A percentile compares a stretch with the other conserved stretches of the same genome.
Evolutionary conservation across 129 eudicot genomes (phyloP).

Genomic region (Smallanthus sonchifolius): DNA sequence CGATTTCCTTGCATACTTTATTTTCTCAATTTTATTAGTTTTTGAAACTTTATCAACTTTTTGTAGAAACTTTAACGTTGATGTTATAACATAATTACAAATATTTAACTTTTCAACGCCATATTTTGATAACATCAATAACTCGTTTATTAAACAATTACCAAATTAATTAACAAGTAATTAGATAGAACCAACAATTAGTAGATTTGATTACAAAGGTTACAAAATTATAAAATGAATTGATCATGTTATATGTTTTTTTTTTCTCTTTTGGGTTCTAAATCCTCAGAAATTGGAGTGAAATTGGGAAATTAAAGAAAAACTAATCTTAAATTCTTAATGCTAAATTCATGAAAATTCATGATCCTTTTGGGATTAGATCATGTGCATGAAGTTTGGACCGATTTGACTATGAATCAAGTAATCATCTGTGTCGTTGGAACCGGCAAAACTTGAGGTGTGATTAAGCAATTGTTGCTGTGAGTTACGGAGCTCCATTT

Average conservation of each 20-base stretch:
- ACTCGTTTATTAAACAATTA: not conserved
- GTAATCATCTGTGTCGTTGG: constrained; percentile 50
- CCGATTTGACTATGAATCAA: constrained; percentile 59
- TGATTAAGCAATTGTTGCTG: constrained; percentile 52
- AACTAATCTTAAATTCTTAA: not conserved
- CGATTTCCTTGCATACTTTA: no score
- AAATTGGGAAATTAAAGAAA: not conserved
- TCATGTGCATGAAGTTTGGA: constrained; percentile 54
- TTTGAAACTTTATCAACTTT: no score
- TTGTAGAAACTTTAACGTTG: no score
- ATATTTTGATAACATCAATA: not conserved
- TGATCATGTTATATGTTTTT: constrained; percentile 30
- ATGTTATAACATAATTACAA: no score
- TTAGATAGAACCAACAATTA: constrained; percentile 22
- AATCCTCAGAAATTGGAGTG: constrained; percentile 15
- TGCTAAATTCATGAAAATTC: not conserved
- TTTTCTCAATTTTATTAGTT: no score
- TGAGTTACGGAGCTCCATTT: constrained; percentile 57
- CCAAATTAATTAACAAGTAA: not conserved
- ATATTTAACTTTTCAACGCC: constrained; percentile 23
- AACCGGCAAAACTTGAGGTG: constrained; percentile 36
- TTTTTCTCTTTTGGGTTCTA: not conserved
- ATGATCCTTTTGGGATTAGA: constrained; percentile 21
- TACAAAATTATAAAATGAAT: constrained; percentile 46
- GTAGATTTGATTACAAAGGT: constrained; percentile 25